Evolutionary conservation across 225 moss, liverwort and hornwort species (phyloP).

Genomic region (Thuidium tamariscinum): DNA sequence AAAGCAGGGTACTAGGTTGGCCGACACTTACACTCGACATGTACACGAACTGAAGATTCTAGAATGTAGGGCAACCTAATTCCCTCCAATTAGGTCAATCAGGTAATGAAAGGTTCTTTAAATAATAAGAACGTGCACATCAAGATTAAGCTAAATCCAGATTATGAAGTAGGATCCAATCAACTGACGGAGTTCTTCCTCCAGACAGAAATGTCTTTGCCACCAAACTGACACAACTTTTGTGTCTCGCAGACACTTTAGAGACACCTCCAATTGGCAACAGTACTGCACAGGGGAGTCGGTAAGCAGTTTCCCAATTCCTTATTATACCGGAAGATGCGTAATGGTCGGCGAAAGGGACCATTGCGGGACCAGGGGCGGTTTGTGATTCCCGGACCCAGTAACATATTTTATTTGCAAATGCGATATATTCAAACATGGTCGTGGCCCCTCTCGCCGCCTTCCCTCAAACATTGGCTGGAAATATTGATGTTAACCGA

Average conservation of each 20-base stretch:
- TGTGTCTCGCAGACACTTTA: neutral
- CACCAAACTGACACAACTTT: conserved; percentile 1
- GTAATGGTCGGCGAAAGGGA: neutral
- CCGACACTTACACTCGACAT: neutral
- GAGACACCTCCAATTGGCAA: neutral
- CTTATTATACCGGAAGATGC: neutral
- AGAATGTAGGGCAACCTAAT: neutral
- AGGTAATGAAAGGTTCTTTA: too few species aligned
- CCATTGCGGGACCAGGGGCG: neutral
- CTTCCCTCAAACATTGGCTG: neutral
- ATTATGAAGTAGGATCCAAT: neutral
- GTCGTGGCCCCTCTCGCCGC: neutral
- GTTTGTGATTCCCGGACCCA: neutral
- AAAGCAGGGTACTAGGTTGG: neutral
- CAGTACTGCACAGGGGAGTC: neutral
- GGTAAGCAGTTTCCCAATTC: neutral
- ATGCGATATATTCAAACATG: neutral
- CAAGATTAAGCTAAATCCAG: neutral
- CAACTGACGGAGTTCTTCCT: neutral
- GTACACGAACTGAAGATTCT: neutral
- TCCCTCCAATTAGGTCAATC: neutral
- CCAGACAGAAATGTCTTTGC: neutral
- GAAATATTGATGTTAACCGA: neutral
- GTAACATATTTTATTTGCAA: neutral
- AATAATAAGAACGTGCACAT: neutral